Evolutionary conservation across 352 stramenopile genomes (phyloP), one percentile per base, ranked within the genome.

Genomic region (Globisporangium orthogonon): DNA sequence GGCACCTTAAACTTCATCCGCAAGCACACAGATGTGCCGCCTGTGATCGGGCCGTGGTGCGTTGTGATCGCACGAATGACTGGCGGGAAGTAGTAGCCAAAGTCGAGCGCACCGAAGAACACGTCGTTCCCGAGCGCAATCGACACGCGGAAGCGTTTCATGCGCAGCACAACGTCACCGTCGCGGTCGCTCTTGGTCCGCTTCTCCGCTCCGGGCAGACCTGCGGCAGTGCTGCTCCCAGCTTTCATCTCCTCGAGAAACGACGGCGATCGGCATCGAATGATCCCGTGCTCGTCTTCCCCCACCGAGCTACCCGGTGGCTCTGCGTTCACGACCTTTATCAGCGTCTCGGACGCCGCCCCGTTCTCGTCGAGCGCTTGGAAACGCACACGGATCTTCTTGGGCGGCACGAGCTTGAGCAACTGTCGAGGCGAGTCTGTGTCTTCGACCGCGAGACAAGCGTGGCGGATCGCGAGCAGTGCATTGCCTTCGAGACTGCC

Each of bases 1-100:
- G 83, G 80, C 10, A 92, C 73, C 39, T 80, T 83, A 58, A 87
- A 73, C 50, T 89, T 90, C 80, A 92, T 88, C 3, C 72, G 72
- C 35, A 92, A 61, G 30, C 64, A 64, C 7, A 92, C 52, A 18
- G 67, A 61, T 0, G 76, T 91, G 2, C 79, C 83, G 28, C 83
- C 83, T 0, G 78, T 75, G 10, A 63, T 61, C 5, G 83, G 83
- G 0, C 83, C 83, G 47, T 89, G 83, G 46, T 92, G 83, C n/a
- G 78, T 66, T 1, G 73, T 81, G 29, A 92, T 70, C 0, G 73
- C 78, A 30, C 70, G 66, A 31, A 92, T 87, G 0, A 85, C 63
- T 3, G 76, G 73, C 4, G 80, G 78, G 17, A 76, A 79, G 49
- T 83, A 86, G 41, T 67, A 83, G 0, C 69, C 69, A 50, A 90